Evolutionary conservation across 768 basidiomycete genomes (phyloP).

Genomic region (Paxillus ammoniavirescens): DNA sequence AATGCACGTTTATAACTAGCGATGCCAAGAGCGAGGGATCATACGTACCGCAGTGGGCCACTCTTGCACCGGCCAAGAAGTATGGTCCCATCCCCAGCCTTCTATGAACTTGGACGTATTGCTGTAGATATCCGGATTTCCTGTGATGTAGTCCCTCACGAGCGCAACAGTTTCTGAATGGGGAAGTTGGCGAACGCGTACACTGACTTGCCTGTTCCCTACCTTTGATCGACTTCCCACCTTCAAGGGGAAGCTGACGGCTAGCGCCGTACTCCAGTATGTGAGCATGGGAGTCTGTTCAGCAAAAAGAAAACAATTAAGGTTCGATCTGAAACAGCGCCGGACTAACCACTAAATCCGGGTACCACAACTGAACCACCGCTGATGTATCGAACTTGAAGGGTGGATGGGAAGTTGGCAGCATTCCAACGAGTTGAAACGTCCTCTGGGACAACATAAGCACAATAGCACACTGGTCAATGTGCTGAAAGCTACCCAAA

Average conservation of each 20-base stretch:
- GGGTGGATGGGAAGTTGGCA: slow-evolving; percentile 23
- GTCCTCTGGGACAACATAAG: slow-evolving; percentile 34
- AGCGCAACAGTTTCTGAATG: slow-evolving; percentile 58
- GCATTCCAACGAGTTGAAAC: slow-evolving; percentile 40
- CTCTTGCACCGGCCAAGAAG: slow-evolving; percentile 54
- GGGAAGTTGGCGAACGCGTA: background rate
- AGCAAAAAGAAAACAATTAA: background rate
- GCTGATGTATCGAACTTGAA: slow-evolving; percentile 48
- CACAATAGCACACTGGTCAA: background rate
- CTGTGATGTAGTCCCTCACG: slow-evolving; percentile 58
- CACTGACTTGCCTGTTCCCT: background rate
- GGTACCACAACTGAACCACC: slow-evolving; percentile 65
- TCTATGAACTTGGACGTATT: slow-evolving; percentile 64
- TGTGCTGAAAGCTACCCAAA: slow-evolving; percentile 41
- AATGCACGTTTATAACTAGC: background rate
- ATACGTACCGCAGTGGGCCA: slow-evolving; percentile 70
- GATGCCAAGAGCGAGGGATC: background rate
- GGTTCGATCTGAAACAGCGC: background rate
- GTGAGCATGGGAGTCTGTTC: slow-evolving; percentile 76
- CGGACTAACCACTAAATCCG: slow-evolving; percentile 62
- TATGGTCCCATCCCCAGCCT: slow-evolving; percentile 94
- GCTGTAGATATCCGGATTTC: slow-evolving; percentile 52
- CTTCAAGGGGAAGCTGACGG: slow-evolving; percentile 61
- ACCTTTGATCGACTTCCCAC: slow-evolving; percentile 60
- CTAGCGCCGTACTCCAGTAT: slow-evolving; percentile 76